These are phyloP conservation scores for Macrolepiota albuminosa DNA, from an alignment of 768 basidiomycete genomes.

Conservation along the genomic window DNA sequence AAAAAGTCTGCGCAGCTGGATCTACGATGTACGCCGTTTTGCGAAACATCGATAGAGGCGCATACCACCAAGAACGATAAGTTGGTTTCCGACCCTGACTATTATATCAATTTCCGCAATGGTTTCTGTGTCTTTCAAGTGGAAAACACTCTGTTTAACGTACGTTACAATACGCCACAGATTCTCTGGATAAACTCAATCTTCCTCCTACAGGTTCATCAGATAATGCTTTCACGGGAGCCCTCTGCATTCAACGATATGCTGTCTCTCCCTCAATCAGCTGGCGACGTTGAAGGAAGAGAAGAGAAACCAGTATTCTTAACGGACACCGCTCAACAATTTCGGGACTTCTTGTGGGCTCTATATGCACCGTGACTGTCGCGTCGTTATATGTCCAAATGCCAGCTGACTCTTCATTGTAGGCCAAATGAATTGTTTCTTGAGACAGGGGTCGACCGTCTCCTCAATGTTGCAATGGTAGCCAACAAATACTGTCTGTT, in stretches of 20 bases:
- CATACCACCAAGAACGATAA: conserved; percentile 2
- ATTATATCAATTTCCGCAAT: conserved; percentile 30
- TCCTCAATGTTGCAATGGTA: conserved; percentile 42
- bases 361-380: conserved; percentile 41
- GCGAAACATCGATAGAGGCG: conserved; percentile 6
- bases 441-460: conserved; percentile 30
- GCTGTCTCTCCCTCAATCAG: conserved; percentile 29
- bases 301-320: conserved; percentile 32
- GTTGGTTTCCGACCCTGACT: conserved; percentile 27
- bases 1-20: conserved; percentile 14
- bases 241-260: conserved; percentile 39
- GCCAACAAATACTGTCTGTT: conserved; percentile 44
- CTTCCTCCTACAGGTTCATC: conserved; percentile 33
- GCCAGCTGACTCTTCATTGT: neutral
- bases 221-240: conserved; percentile 36
- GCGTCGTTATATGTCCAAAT: neutral
- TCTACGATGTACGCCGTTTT: conserved; percentile 8
- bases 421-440: conserved; percentile 37
- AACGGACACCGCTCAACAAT: conserved; percentile 38
- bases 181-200: neutral
- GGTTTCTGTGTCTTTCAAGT: conserved; percentile 60
- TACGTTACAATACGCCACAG: conserved; percentile 21
- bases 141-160: conserved; percentile 61
- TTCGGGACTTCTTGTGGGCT: conserved; percentile 46
- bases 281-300: conserved; percentile 20